Evolutionary conservation across 306 rosid species (phyloP).

Genomic region (Sicyos edulis): DNA sequence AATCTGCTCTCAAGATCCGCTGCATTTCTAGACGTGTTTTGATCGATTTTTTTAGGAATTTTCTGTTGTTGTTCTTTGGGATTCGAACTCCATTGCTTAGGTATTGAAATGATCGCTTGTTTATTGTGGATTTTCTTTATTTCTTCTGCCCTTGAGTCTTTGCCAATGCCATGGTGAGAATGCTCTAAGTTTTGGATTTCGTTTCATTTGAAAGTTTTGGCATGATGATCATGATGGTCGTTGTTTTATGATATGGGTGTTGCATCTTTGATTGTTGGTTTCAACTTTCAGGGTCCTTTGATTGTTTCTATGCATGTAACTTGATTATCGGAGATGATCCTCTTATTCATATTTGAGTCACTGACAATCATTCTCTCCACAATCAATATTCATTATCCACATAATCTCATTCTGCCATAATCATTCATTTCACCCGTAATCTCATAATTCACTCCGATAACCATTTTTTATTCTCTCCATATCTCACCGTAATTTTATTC

Average conservation of each 20-base stretch:
- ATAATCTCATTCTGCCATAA: too few relatives aligned
- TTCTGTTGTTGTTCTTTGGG: background rate
- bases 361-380: too few relatives aligned
- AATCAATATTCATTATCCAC: too few relatives aligned
- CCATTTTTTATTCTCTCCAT: too few relatives aligned
- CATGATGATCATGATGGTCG: background rate
- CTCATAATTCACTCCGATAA: too few relatives aligned
- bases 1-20: too few relatives aligned
- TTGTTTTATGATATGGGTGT: slow-evolving; percentile 6
- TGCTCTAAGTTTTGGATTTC: background rate
- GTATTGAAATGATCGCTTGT: slow-evolving; percentile 10
- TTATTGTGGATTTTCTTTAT: slow-evolving; percentile 13
- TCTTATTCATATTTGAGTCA: too few relatives aligned
- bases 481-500: too few relatives aligned
- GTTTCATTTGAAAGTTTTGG: background rate
- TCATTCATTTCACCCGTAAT: too few relatives aligned
- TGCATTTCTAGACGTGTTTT: too few relatives aligned
- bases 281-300: background rate
- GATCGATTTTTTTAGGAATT: background rate
- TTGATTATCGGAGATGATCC: too few relatives aligned
- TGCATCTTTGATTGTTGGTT: background rate
- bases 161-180: background rate
- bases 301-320: background rate
- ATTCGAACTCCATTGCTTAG: background rate
- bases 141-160: background rate